Conservation (phyloP, 2,329 filamentous ascomycete genomes). For the Microdochium nivale region DNA sequence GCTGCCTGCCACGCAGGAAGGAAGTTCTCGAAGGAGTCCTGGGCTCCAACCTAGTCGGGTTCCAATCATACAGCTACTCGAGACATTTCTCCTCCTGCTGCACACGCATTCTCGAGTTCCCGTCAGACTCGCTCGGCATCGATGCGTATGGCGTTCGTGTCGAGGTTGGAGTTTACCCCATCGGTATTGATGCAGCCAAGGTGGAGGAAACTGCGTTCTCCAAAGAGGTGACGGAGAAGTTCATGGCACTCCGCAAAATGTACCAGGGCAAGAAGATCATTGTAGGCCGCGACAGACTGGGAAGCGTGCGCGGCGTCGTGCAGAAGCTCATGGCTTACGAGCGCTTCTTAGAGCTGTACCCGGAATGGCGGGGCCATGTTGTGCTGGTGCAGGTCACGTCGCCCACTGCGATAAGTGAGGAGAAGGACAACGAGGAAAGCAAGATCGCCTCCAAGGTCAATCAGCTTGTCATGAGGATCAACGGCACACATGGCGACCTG, state of each 20-base stretch:
- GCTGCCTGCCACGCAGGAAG: constrained; percentile 80
- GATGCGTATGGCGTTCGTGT: constrained; percentile 85
- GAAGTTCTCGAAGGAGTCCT: constrained; percentile 85
- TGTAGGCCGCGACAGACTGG: constrained; percentile 86
- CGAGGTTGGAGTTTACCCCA: constrained; percentile 87
- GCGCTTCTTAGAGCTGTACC: constrained; percentile 80
- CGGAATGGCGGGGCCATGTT: constrained; percentile 85
- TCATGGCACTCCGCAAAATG: constrained; percentile 62
- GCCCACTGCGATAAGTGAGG: constrained; percentile 71
- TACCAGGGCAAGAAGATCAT: constrained; percentile 93
- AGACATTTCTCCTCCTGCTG: constrained; percentile 93
- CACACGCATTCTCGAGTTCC: constrained; percentile 82
- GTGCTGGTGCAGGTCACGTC: constrained; percentile 94
- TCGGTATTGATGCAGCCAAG: constrained; percentile 82
- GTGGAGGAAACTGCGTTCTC: constrained; percentile 70
- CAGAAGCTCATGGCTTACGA: constrained; percentile 95
- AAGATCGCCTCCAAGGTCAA: constrained; percentile 85
- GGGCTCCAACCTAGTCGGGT: constrained; percentile 86
- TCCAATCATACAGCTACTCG: constrained; percentile 93
- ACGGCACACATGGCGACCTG: constrained; percentile 80
- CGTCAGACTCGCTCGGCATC: constrained; percentile 75
- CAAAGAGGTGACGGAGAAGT: constrained; percentile 60
- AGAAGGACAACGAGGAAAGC: constrained; percentile 66
- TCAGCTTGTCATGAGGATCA: constrained; percentile 84
- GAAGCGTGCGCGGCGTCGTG: constrained; percentile 86